Percentiles rank a stretch among this genome's conserved stretches.
These are phyloP conservation scores for Macrolepiota fuliginosa DNA, from an alignment of 768 basidiomycete species.

Conservation along the genomic window DNA sequence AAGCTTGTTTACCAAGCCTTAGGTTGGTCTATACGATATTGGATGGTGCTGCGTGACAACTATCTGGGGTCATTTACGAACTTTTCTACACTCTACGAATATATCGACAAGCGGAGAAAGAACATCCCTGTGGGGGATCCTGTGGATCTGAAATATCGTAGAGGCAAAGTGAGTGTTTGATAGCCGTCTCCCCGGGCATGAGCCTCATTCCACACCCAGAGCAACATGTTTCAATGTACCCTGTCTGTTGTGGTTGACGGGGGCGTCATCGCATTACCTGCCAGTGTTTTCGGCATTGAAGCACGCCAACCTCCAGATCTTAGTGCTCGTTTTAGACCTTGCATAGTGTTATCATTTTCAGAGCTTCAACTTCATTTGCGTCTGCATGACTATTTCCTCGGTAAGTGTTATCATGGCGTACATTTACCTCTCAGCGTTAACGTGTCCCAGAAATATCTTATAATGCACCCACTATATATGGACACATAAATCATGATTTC, in stretches of 20 bases:
- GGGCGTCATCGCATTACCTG: slow-evolving; percentile 61
- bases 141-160: slow-evolving; percentile 73
- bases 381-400: slow-evolving; percentile 88
- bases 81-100: slow-evolving; percentile 86
- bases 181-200: background rate
- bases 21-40: slow-evolving; percentile 87
- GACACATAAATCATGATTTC: slow-evolving; percentile 47
- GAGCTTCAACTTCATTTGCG: slow-evolving; percentile 75
- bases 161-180: slow-evolving; percentile 56
- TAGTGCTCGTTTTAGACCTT: slow-evolving; percentile 40
- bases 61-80: slow-evolving; percentile 95
- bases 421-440: background rate
- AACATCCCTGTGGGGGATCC: slow-evolving; percentile 76
- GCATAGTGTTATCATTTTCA: slow-evolving; percentile 56
- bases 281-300: slow-evolving; percentile 65
- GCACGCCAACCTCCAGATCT: background rate
- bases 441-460: slow-evolving; percentile 65
- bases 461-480: slow-evolving; percentile 62
- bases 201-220: slow-evolving; percentile 38
- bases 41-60: slow-evolving; percentile 89
- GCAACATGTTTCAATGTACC: slow-evolving; percentile 80
- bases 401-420: slow-evolving; percentile 31
- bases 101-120: slow-evolving; percentile 63
- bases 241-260: slow-evolving; percentile 50
- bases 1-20: slow-evolving; percentile 64